These are phyloP conservation scores for Globisporangium spinosum DNA, from an alignment of 352 stramenopile species.

Conservation along the genomic window DNA sequence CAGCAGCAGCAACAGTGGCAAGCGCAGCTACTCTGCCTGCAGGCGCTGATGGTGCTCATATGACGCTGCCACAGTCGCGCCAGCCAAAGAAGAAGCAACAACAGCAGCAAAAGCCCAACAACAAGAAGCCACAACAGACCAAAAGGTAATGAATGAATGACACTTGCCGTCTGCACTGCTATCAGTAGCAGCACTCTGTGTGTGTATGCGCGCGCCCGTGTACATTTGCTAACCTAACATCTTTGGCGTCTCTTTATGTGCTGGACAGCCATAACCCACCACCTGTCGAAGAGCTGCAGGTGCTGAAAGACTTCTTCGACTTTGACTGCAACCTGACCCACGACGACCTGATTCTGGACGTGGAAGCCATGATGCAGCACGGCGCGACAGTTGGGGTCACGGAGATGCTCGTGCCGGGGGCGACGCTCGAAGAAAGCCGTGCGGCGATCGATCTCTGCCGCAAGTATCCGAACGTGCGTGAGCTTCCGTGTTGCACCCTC, in stretches of 20 bases:
- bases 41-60: not conserved
- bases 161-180: not conserved
- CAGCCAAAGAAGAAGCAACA: not conserved
- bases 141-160: not conserved
- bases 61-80: not conserved
- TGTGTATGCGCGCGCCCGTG: no score
- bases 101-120: not conserved
- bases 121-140: not conserved
- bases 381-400: conserved; percentile 41
- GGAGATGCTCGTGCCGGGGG: conserved; percentile 73
- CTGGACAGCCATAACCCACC: not conserved
- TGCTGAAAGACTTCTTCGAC: conserved; percentile 52
- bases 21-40: no score
- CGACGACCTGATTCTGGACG: conserved; percentile 46
- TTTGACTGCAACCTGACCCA: conserved; percentile 85
- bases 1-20: not conserved
- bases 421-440: conserved; percentile 64
- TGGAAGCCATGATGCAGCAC: conserved; percentile 33
- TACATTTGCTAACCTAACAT: not conserved
- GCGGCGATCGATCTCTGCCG: conserved; percentile 51
- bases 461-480: conserved; percentile 32
- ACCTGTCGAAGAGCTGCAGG: not conserved
- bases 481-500: not conserved
- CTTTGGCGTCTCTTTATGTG: not conserved
- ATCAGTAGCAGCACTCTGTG: not conserved